Evolutionary conservation across 768 basidiomycete genomes (phyloP).

Genomic region (Naganishia vaughanmartiniae): DNA sequence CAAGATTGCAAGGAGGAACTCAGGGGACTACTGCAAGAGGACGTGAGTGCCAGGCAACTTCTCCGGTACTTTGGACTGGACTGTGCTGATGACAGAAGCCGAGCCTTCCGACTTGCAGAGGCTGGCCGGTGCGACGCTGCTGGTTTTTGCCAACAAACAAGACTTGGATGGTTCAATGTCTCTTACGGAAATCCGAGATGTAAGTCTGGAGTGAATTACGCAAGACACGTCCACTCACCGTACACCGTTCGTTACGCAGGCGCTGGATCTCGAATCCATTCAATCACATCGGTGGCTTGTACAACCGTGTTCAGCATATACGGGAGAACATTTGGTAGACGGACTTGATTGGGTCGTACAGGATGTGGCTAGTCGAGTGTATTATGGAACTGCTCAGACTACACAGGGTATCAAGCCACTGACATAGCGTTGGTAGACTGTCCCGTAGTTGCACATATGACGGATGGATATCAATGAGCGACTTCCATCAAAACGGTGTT

Average conservation of each 20-base stretch:
- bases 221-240: too few relatives aligned
- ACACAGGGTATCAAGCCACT: conserved; percentile 1
- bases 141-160: conserved; percentile 97
- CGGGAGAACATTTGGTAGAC: conserved; percentile 74
- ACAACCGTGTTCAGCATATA: conserved; percentile 86
- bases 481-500: too few relatives aligned
- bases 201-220: conserved; percentile 42
- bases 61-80: not conserved
- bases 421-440: too few relatives aligned
- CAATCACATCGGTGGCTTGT: conserved; percentile 87
- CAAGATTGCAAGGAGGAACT: conserved; percentile 84
- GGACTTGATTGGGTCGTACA: conserved; percentile 90
- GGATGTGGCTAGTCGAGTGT: conserved; percentile 80
- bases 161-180: conserved; percentile 86
- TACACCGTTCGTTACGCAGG: conserved; percentile 55
- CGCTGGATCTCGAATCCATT: conserved; percentile 75
- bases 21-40: conserved; percentile 79
- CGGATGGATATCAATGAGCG: too few relatives aligned
- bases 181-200: conserved; percentile 75
- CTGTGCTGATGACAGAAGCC: not conserved
- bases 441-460: too few relatives aligned
- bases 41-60: conserved; percentile 60
- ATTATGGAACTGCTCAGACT: conserved; percentile 55
- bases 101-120: conserved; percentile 59
- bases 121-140: conserved; percentile 87